phyloP scores from a whole-genome alignment of 805 yeast genomes.

The Metschnikowia proteae region DNA sequence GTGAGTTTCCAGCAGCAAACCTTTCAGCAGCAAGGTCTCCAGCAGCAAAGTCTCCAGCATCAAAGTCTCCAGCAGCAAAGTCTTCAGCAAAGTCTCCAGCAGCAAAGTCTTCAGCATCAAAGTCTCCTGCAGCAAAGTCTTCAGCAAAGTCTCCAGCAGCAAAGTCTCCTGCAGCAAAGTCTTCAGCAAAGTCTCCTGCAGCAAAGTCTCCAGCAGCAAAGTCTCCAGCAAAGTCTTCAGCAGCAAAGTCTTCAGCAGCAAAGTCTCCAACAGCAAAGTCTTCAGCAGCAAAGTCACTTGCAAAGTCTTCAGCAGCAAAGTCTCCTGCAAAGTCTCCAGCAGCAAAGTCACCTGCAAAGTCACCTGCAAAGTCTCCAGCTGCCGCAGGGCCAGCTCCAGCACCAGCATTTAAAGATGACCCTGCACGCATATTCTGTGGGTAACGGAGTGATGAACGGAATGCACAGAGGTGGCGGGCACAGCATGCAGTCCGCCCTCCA shows the following conservation, averaged over 20 bases:
- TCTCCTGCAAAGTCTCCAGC: constrained; percentile 10
- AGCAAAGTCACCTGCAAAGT: constrained; percentile 5
- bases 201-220: constrained; percentile 8
- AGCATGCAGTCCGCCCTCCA: constrained; percentile 3
- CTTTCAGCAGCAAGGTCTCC: constrained; percentile 2
- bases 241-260: constrained; percentile 4
- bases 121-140: constrained; percentile 2
- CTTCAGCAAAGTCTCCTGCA: constrained; percentile 9
- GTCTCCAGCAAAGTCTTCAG: constrained; percentile 6
- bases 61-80: background rate
- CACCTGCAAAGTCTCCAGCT: background rate
- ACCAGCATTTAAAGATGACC: background rate
- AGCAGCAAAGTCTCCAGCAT: background rate
- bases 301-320: constrained; percentile 6
- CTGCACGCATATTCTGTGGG: background rate
- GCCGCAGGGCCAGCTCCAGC: constrained; percentile 10
- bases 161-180: constrained; percentile 8
- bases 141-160: constrained; percentile 7
- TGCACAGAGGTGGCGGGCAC: background rate
- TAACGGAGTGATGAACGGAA: background rate
- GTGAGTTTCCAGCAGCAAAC: constrained; percentile 9
- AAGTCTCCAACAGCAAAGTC: constrained; percentile 6
- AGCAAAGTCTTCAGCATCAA: background rate
- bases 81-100: background rate
- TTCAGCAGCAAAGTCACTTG: constrained; percentile 2